phyloP scores from a whole-genome alignment of 169 alveolate species.

The Plasmodium malariae region DNA sequence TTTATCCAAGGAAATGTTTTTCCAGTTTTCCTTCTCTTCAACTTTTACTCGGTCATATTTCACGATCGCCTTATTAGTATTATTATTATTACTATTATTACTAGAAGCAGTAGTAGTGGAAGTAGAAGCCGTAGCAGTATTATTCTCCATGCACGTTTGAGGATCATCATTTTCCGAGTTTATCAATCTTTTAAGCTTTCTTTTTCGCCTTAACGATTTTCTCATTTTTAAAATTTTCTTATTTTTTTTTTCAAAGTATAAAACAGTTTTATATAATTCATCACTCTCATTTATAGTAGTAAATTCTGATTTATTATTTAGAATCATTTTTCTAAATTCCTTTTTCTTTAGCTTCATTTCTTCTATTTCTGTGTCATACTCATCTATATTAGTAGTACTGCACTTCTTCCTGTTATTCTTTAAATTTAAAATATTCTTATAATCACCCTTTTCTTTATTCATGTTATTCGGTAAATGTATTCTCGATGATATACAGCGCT shows the following conservation, averaged over 20 bases:
- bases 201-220: slow-evolving; percentile 44
- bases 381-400: neutral
- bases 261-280: slow-evolving; percentile 60
- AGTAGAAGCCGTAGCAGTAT: neutral
- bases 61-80: too few species aligned
- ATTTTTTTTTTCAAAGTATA: slow-evolving; percentile 65
- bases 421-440: neutral
- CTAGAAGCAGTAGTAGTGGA: too few species aligned
- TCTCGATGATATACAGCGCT: too few species aligned
- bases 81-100: too few species aligned
- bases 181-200: slow-evolving; percentile 11
- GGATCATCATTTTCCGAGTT: slow-evolving; percentile 30
- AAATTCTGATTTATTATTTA: slow-evolving; percentile 63
- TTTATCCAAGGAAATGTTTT: neutral
- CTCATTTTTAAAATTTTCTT: slow-evolving; percentile 59
- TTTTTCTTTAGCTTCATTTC: slow-evolving; percentile 44
- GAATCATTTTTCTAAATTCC: slow-evolving; percentile 47
- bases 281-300: slow-evolving; percentile 62
- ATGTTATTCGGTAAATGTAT: too few species aligned
- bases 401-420: neutral
- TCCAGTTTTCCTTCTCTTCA: neutral
- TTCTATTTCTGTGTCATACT: slow-evolving; percentile 34
- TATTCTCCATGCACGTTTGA: neutral
- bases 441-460: neutral
- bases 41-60: too few species aligned